A percentile compares a stretch with the other conserved stretches of the same genome.
Evolutionary conservation across 169 alveolate species (phyloP).

Genomic region (Cystoisospora suis): DNA sequence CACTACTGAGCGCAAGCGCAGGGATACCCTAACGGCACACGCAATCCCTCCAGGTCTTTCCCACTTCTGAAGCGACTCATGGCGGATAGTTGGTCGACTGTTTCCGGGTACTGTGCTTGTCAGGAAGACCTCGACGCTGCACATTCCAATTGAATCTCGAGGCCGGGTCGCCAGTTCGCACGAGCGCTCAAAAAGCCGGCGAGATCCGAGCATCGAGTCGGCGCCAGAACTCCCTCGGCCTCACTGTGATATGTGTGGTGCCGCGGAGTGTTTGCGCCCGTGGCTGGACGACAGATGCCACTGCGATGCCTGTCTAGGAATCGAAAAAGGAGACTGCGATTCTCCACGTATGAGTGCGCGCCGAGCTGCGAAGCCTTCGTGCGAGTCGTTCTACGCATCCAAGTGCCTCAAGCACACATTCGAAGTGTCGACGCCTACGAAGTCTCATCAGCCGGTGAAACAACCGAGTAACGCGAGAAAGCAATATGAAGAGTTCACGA

Average conservation of each 20-base stretch:
- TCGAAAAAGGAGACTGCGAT: not conserved
- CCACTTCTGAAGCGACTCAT: no score
- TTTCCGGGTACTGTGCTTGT: no score
- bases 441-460: slow-evolving; percentile 8
- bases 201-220: slow-evolving; percentile 3
- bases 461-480: no score
- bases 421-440: not conserved
- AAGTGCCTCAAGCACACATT: slow-evolving; percentile 1
- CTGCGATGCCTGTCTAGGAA: slow-evolving; percentile 20
- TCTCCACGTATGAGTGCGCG: slow-evolving; percentile 35
- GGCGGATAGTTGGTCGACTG: no score
- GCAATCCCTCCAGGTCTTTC: no score
- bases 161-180: no score
- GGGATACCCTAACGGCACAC: no score
- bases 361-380: slow-evolving; percentile 25
- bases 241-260: slow-evolving; percentile 36
- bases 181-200: no score
- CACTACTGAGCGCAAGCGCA: no score
- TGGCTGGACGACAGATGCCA: slow-evolving; percentile 38
- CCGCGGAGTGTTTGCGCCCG: slow-evolving; percentile 32
- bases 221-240: slow-evolving; percentile 10
- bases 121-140: no score
- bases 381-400: slow-evolving; percentile 26
- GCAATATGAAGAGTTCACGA: no score
- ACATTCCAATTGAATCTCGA: no score